Evolutionary conservation across 225 moss, liverwort and hornwort genomes (phyloP).

Genomic region (Sphagnum contortum): DNA sequence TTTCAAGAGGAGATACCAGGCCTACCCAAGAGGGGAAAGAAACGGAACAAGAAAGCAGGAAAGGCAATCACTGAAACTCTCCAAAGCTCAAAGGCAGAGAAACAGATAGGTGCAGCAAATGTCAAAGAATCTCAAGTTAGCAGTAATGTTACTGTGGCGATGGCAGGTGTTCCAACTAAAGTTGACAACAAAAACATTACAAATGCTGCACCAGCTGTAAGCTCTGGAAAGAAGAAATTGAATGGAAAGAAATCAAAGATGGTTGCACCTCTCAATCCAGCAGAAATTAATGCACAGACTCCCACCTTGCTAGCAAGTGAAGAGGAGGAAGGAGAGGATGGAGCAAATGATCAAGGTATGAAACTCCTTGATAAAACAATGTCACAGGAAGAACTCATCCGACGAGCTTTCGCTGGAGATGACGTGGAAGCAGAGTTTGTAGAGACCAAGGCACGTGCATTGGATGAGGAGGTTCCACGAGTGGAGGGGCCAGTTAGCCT

Average conservation of each 20-base stretch:
- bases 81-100: constrained; percentile 32
- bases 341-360: constrained; percentile 16
- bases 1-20: background rate
- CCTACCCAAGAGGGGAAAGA: constrained; percentile 4
- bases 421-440: constrained; percentile 93
- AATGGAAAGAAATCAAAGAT: too few relatives aligned
- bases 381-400: constrained; percentile 76
- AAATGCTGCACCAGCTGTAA: constrained; percentile 11
- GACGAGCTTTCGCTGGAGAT: constrained; percentile 97
- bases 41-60: constrained; percentile 12
- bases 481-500: constrained; percentile 44
- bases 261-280: too few relatives aligned
- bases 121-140: background rate
- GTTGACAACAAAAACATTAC: constrained; percentile 7
- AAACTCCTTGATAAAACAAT: constrained; percentile 20
- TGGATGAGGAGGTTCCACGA: constrained; percentile 59
- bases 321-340: constrained; percentile 20
- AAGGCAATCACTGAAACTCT: constrained; percentile 15
- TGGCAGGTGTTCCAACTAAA: constrained; percentile 7
- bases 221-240: background rate
- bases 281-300: background rate
- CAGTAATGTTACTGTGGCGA: constrained; percentile 5
- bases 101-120: constrained; percentile 22
- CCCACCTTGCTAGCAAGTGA: constrained; percentile 17
- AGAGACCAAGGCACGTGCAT: constrained; percentile 51